phyloP scores from a whole-genome alignment of 2,329 filamentous ascomycete genomes.

The Cercospora citrullina region DNA sequence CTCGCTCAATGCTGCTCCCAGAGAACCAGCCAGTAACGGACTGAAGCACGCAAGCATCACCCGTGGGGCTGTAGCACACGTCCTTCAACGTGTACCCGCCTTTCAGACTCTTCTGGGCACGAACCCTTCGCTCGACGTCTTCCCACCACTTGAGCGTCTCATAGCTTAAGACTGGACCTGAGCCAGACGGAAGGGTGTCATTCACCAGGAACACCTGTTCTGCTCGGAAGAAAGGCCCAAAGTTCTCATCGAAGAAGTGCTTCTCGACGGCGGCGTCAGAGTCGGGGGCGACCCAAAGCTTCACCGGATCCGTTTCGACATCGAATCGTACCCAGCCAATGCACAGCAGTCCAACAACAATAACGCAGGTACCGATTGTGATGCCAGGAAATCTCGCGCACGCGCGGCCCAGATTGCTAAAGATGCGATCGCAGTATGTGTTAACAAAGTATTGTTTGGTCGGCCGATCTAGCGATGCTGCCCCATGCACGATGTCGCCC shows the following conservation, averaged over 20 bases:
- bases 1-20: slow-evolving; percentile 51
- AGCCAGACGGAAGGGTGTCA: slow-evolving; percentile 64
- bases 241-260: slow-evolving; percentile 86
- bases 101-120: slow-evolving; percentile 67
- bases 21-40: slow-evolving; percentile 89
- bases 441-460: slow-evolving; percentile 81
- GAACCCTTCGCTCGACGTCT: slow-evolving; percentile 77
- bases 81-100: slow-evolving; percentile 72
- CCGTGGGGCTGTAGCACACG: slow-evolving; percentile 91
- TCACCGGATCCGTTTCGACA: slow-evolving; percentile 86
- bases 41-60: slow-evolving; percentile 86
- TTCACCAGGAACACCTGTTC: slow-evolving; percentile 95
- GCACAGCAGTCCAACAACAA: slow-evolving; percentile 76
- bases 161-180: slow-evolving; percentile 79
- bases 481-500: slow-evolving; percentile 75
- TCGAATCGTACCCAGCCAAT: slow-evolving; percentile 85
- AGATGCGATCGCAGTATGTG: slow-evolving; percentile 74
- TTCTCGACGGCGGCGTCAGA: slow-evolving; percentile 92
- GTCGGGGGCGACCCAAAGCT: slow-evolving; percentile 93
- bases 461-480: slow-evolving; percentile 75
- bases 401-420: slow-evolving; percentile 74
- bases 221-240: slow-evolving; percentile 92
- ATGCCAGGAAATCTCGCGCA: slow-evolving; percentile 82
- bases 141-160: slow-evolving; percentile 94
- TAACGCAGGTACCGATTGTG: slow-evolving; percentile 74